Conservation (phyloP, 305 asterid species). For the Fraxinus floribunda region DNA sequence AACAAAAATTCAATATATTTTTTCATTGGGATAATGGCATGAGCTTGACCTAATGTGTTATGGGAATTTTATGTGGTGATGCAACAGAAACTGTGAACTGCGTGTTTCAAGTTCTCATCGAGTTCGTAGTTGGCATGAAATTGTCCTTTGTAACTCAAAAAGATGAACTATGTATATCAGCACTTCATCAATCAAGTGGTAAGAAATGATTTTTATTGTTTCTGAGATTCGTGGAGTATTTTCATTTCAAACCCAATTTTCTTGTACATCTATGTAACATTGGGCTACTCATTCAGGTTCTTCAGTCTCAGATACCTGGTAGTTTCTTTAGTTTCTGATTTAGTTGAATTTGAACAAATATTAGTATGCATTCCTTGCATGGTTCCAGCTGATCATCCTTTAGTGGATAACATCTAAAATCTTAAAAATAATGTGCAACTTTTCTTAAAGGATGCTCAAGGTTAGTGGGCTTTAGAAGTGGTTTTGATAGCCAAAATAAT, state of each 20-base stretch:
- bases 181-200: slow-evolving; percentile 81
- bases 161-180: slow-evolving; percentile 48
- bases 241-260: background rate
- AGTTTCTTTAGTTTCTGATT: background rate
- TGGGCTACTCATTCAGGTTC: background rate
- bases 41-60: slow-evolving; percentile 24
- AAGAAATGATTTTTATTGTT: slow-evolving; percentile 24
- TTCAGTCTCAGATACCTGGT: background rate
- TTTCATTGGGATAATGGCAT: background rate
- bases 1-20: background rate
- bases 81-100: slow-evolving; percentile 48
- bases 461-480: background rate
- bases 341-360: background rate
- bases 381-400: background rate
- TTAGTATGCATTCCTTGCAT: background rate
- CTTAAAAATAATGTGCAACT: background rate
- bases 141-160: slow-evolving; percentile 47
- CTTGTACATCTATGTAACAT: background rate
- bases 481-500: background rate
- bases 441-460: background rate
- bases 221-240: background rate
- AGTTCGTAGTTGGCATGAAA: slow-evolving; percentile 72
- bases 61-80: slow-evolving; percentile 44
- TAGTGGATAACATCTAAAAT: background rate
- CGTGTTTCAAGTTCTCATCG: slow-evolving; percentile 71